These are phyloP conservation scores for Pseudonitzschia multiseries DNA, from an alignment of 108 stramenopile genomes.

Conservation along the genomic window DNA sequence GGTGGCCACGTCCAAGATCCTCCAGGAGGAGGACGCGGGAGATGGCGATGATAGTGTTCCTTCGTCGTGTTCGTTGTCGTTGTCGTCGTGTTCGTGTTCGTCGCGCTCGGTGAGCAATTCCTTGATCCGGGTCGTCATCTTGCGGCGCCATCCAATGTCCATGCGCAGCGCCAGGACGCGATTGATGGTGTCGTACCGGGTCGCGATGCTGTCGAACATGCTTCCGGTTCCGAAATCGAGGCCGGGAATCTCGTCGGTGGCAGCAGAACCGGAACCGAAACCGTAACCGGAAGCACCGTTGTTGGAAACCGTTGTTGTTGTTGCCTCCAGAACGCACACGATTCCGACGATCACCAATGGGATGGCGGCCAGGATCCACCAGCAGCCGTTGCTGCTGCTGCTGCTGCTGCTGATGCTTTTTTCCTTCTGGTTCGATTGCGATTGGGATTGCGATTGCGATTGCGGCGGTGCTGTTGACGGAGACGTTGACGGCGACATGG, in stretches of 20 bases:
- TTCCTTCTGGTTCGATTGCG: too few species aligned
- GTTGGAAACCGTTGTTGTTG: too few species aligned
- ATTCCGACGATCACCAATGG: not conserved
- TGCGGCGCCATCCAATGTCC: constrained; percentile 83
- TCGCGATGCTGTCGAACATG: constrained; percentile 92
- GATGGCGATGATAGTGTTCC: too few species aligned
- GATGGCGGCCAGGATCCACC: not conserved
- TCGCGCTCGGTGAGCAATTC: constrained; percentile 5
- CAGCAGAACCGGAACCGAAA: not conserved
- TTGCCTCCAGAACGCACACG: not conserved
- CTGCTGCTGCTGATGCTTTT: too few species aligned
- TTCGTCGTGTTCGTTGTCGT: not conserved
- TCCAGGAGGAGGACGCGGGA: constrained; percentile 10
- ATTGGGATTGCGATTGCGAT: too few species aligned
- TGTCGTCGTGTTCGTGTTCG: not conserved
- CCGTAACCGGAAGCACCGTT: too few species aligned
- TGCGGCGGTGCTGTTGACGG: too few species aligned
- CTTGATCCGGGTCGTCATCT: constrained; percentile 36
- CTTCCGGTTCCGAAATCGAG: constrained; percentile 32
- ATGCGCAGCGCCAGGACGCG: constrained; percentile 78
- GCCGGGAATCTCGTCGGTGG: not conserved
- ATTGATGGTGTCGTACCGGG: constrained; percentile 78
- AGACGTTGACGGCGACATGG: too few species aligned
- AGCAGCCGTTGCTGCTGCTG: not conserved
- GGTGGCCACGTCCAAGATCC: constrained; percentile 79